Base-by-base conservation (phyloP, 371 early-diverging fungal genomes). In the Zopfochytrium polystomum region DNA sequence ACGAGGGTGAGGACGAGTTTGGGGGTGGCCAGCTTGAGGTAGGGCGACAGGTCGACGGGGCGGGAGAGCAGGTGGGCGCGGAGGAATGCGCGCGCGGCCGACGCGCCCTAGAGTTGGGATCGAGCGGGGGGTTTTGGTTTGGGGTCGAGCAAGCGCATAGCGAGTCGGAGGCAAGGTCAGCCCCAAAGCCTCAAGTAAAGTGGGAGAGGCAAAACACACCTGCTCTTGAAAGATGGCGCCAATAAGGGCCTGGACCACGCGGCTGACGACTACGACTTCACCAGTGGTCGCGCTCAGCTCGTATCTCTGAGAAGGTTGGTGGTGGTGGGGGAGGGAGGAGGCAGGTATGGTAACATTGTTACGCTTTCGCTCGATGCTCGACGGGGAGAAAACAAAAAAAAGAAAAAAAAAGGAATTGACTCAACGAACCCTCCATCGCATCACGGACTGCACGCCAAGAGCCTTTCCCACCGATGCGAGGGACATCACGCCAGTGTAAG, bases 141-240 rank as follows among this genome's bases (percentile, higher is more conserved):
- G n/a, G n/a, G n/a, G n/a, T n/a, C n/a, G n/a, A n/a, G n/a, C n/a
- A n/a, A n/a, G n/a, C n/a, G n/a, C n/a, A n/a, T n/a, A n/a, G n/a
- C n/a, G n/a, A n/a, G n/a, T n/a, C n/a, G n/a, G n/a, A n/a, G n/a
- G n/a, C n/a, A n/a, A n/a, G n/a, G n/a, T n/a, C n/a, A n/a, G n/a
- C n/a, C n/a, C n/a, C n/a, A n/a, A n/a, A n/a, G n/a, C n/a, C n/a
- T n/a, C n/a, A n/a, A n/a, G n/a, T n/a, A n/a, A n/a, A n/a, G n/a
- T n/a, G n/a, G n/a, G n/a, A n/a, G n/a, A n/a, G n/a, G n/a, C n/a
- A n/a, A n/a, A n/a, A n/a, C n/a, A n/a, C n/a, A n/a, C n/a, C 74
- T 90, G 70, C 22, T 91, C 88, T 55, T 78, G 74, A 68, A 90
- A 91, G 18, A 95, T 51, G 11, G 93, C 92, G 32, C 95, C 97